Evolutionary conservation across 331 rosid genomes (phyloP), one percentile per base, ranked within the genome.

Genomic region (Spiraea crenata): DNA sequence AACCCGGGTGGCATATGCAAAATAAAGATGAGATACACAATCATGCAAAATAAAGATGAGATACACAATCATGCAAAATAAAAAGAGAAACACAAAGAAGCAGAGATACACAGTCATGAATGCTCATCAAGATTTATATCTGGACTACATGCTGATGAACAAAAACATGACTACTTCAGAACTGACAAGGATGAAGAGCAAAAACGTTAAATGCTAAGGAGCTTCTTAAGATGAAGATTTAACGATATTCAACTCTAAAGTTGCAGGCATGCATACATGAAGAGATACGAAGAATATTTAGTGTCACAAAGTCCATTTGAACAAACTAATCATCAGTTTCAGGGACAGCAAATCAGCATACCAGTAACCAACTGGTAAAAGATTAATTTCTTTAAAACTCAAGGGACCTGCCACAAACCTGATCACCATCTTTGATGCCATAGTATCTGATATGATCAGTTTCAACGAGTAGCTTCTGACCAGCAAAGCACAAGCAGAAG

Each of bases 401-500:
- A 25, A 67, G 75, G 63, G 74, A 56, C 41, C 47, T 58, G 69
- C 55, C 58, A 69, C 82, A 31, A 65, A 90, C 99, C 99, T 91
- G 95, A 76, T 84, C 96, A 76, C 92, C 92, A 56, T 93, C 99
- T 76, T 79, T 86, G 75, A 93, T 79, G 63, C 96, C 91, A 61
- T 81, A 84, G 64, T 82, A 78, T 79, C 69, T 78, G 72, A 93
- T 77, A 72, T 52, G 69, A 64, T 85, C 86, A 3, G 77, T 67
- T 52, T 87, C 96, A 7, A 76, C 40, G 39, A 90, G 63, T 73
- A 93, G 78, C 80, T 89, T 90, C 59, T 71, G 90, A 76, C 84
- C 96, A 59, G 72, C 82, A 74, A 66, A 89, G 83, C 89, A 79
- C 78, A 90, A 84, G 86, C 97, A 93, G 82, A 93, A 90, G 80